Conservation (phyloP, 768 basidiomycete species). For the Rickenella mellea region DNA sequence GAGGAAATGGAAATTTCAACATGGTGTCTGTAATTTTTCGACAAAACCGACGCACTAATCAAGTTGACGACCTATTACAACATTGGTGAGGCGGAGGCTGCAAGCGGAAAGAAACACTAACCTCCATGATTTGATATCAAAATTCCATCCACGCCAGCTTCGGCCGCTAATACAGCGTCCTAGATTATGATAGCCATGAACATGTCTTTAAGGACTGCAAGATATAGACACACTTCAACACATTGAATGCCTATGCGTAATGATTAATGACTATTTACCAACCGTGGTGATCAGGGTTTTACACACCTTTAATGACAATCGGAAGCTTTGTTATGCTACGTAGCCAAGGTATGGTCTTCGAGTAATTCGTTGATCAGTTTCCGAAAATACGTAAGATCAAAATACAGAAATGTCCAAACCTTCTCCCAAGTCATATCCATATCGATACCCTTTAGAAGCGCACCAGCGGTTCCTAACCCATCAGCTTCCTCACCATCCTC, state of each 20-base stretch:
- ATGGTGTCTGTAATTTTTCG: conserved; percentile 17
- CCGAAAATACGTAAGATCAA: background rate
- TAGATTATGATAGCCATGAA: conserved; percentile 24
- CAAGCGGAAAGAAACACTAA: conserved; percentile 14
- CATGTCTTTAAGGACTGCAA: background rate
- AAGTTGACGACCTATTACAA: conserved; percentile 56
- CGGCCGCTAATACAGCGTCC: conserved; percentile 80
- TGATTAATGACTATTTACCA: conserved; percentile 6
- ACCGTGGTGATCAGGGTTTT: background rate
- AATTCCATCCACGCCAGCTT: conserved; percentile 81
- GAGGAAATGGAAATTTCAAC: conserved; percentile 17
- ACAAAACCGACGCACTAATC: conserved; percentile 49
- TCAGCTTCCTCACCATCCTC: conserved; percentile 26
- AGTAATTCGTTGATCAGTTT: background rate
- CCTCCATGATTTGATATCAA: conserved; percentile 90
- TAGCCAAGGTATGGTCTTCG: conserved; percentile 69
- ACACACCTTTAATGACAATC: conserved; percentile 62
- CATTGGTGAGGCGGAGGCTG: conserved; percentile 3
- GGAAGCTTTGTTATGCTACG: conserved; percentile 60
- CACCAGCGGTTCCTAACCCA: conserved; percentile 57
- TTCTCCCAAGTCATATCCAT: conserved; percentile 71
- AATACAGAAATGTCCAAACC: conserved; percentile 22
- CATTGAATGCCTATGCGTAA: conserved; percentile 67
- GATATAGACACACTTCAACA: conserved; percentile 40
- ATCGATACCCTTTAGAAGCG: conserved; percentile 56